Conservation (phyloP, 768 basidiomycete genomes). For the Holtermannia corniformis region DNA sequence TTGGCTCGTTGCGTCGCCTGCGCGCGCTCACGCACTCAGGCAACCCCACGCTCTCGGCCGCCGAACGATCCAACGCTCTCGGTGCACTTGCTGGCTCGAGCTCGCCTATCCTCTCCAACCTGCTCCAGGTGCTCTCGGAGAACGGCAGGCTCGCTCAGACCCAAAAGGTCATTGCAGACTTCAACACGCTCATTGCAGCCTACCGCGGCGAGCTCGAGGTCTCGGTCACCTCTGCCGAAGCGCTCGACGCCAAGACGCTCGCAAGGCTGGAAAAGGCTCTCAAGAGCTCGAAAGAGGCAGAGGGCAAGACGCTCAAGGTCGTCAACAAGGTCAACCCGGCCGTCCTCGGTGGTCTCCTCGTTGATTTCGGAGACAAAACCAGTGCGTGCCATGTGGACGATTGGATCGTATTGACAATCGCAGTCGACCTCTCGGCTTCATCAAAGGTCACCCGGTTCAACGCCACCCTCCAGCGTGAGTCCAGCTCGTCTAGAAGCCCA, state of each 20-base stretch:
- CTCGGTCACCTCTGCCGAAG: conserved; percentile 74
- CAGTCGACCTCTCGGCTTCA: conserved; percentile 79
- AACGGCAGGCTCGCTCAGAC: conserved; percentile 85
- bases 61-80: conserved; percentile 65
- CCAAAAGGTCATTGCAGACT: conserved; percentile 76
- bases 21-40: conserved; percentile 19
- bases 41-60: conserved; percentile 82
- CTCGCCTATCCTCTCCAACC: conserved; percentile 72
- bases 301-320: conserved; percentile 81
- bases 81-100: conserved; percentile 50
- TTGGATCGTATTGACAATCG: conserved; percentile 1
- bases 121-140: conserved; percentile 78
- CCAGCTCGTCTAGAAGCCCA: background rate
- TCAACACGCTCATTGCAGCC: conserved; percentile 76
- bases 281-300: conserved; percentile 75
- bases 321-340: conserved; percentile 92
- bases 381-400: conserved; percentile 32
- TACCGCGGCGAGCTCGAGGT: conserved; percentile 91
- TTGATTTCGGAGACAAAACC: conserved; percentile 97
- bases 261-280: conserved; percentile 71
- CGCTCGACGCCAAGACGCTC: conserved; percentile 62
- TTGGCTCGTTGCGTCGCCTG: background rate
- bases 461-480: conserved; percentile 68
- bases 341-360: conserved; percentile 82
- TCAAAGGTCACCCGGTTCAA: conserved; percentile 94